These are phyloP conservation scores for Tagetes erecta DNA, from an alignment of 129 eudicot genomes.

Conservation along the genomic window DNA sequence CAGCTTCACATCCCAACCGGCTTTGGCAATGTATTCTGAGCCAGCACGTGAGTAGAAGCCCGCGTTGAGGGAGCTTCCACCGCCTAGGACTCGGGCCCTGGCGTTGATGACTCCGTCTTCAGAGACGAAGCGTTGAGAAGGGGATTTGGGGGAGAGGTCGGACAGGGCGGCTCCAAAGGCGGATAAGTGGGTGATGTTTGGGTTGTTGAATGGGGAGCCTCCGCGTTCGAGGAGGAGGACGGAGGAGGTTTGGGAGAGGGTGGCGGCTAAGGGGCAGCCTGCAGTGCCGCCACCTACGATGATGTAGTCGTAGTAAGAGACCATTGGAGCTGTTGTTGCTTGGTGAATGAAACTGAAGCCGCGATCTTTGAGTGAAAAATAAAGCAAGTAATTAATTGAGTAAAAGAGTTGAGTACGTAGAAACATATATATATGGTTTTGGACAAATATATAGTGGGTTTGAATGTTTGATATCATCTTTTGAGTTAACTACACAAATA, in stretches of 20 bases:
- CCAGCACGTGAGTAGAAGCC: slow-evolving; percentile 85
- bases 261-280: slow-evolving; percentile 81
- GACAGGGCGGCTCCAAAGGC: slow-evolving; percentile 65
- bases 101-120: slow-evolving; percentile 87
- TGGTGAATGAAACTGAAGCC: slow-evolving; percentile 56
- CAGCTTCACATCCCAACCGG: slow-evolving; percentile 67
- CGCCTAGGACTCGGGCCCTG: slow-evolving; percentile 84
- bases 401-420: no score
- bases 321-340: slow-evolving; percentile 64
- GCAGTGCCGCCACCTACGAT: slow-evolving; percentile 93
- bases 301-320: slow-evolving; percentile 83
- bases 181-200: slow-evolving; percentile 61
- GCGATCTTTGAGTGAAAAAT: slow-evolving; percentile 34
- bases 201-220: slow-evolving; percentile 79
- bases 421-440: no score
- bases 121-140: slow-evolving; percentile 80
- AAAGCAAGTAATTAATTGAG: slow-evolving; percentile 6
- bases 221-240: slow-evolving; percentile 98
- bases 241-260: slow-evolving; percentile 68
- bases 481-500: no score
- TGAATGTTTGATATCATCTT: no score
- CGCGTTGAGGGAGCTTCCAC: slow-evolving; percentile 78
- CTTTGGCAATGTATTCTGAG: slow-evolving; percentile 36
- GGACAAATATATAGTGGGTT: no score
- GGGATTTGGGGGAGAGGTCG: slow-evolving; percentile 68